Base-by-base conservation (phyloP, 495 filamentous ascomycete genomes). In the Astrothelium subdiscretum region DNA sequence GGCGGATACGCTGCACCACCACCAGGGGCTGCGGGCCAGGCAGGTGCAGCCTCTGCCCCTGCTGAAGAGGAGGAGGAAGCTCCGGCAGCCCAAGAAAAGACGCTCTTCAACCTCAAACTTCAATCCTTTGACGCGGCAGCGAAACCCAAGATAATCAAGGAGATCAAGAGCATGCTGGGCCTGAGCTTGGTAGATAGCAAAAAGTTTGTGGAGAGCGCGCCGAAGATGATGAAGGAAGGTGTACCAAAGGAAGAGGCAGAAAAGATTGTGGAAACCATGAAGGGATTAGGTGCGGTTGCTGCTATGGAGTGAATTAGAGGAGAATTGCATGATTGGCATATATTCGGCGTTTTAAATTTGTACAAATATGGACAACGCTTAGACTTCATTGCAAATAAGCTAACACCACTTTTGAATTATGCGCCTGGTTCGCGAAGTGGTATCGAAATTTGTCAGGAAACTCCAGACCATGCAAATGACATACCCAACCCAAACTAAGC, bases 91-190 rank as follows among this genome's bases (percentile, higher is more conserved):
- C 85, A 87, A 69, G 95, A 96, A 78, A 99, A 97, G 85, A 96
- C 95, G 2, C 85, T 97, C 24, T 99, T 99, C 84, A 95, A 85
- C 75, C 72, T 99, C 60, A 97, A 95, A 75, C 86, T 99, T 38
- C 81, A 87, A 73, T 86, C 86, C 15, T 91, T 97, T 76, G 94
- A 97, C 42, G 82, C 92, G 31, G 80, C 72, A 15, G 79, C 94
- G 62, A 99, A 99, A 80, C 90, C 95, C 60, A 99, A 99, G 85
- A 79, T 99, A 62, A 99, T 99, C 79, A 99, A 99, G 83, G 94
- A 99, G 81, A 86, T 99, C 76, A 99, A 99, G 85, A 83, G 81
- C 68, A 82, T 99, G 82, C 80, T 99, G 59, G 94, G 95, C 3
- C 76, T 99, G 75, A 95, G 89, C 72, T 81, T 99, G 76, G 94